Conservation (phyloP, 2,329 filamentous ascomycete genomes). For the Xylaria sp. region DNA sequence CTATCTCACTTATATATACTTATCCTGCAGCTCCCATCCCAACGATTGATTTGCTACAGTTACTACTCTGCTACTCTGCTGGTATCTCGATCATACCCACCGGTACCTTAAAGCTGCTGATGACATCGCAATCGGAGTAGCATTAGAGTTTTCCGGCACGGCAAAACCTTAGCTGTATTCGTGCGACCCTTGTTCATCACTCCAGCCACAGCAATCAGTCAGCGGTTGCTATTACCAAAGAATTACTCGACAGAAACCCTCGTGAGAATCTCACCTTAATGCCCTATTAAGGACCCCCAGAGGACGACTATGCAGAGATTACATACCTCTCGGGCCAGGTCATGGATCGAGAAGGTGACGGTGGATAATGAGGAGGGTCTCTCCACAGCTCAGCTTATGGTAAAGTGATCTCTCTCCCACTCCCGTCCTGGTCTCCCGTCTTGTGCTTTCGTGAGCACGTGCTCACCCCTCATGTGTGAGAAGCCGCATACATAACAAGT, state of each 20-base stretch:
- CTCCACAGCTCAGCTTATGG: conserved; percentile 82
- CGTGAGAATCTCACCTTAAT: conserved; percentile 10
- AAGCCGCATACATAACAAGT: background rate
- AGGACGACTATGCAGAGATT: conserved; percentile 49
- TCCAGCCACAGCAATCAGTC: conserved; percentile 12
- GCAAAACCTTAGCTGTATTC: conserved; percentile 5
- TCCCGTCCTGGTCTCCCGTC: background rate
- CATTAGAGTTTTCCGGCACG: conserved; percentile 29
- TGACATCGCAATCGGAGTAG: conserved; percentile 14
- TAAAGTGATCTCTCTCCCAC: conserved; percentile 46
- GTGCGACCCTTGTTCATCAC: conserved; percentile 15
- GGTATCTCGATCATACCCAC: conserved; percentile 9
- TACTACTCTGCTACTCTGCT: background rate
- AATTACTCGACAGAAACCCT: conserved; percentile 42
- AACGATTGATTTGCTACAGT: background rate
- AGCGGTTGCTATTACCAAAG: conserved; percentile 41
- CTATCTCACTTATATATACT: conserved; percentile 11
- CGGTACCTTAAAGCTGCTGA: conserved; percentile 2
- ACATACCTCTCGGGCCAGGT: conserved; percentile 54
- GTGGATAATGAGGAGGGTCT: conserved; percentile 82
- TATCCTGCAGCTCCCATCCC: conserved; percentile 28
- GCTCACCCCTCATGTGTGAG: conserved; percentile 14
- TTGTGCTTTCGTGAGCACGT: conserved; percentile 25
- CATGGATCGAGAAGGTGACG: conserved; percentile 70
- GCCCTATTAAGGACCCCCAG: conserved; percentile 13